Percentiles rank a stretch among this genome's conserved stretches.
Conservation (phyloP, 805 yeast genomes). For the Ogataea glucozyma region DNA sequence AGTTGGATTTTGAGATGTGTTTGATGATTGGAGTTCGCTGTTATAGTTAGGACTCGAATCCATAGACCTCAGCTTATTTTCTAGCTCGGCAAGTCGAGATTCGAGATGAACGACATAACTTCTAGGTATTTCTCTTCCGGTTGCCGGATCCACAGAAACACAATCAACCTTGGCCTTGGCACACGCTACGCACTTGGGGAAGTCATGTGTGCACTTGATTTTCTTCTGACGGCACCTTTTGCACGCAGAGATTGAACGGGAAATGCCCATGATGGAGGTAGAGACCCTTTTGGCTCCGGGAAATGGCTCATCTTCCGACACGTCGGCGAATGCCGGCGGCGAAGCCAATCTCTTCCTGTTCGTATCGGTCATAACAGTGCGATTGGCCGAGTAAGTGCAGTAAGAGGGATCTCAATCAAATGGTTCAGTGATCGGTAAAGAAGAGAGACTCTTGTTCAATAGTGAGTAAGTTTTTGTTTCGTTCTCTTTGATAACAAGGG, state of each 20-base stretch:
- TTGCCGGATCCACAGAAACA: constrained; percentile 82
- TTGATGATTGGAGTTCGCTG: too few species aligned
- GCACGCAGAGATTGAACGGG: constrained; percentile 80
- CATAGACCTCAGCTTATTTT: constrained; percentile 48
- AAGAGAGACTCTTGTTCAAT: too few species aligned
- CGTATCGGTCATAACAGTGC: constrained; percentile 3
- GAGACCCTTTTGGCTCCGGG: constrained; percentile 16
- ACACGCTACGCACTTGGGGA: constrained; percentile 68
- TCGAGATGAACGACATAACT: constrained; percentile 76
- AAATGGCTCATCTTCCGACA: constrained; percentile 1
- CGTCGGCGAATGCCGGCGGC: not conserved
- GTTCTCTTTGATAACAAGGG: not conserved
- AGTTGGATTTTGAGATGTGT: too few species aligned
- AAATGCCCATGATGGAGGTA: constrained; percentile 40
- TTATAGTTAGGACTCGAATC: constrained; percentile 27
- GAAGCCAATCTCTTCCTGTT: constrained; percentile 8
- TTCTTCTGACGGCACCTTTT: constrained; percentile 75
- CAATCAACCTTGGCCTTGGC: constrained; percentile 69
- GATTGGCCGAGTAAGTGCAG: not conserved
- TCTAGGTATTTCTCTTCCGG: constrained; percentile 84
- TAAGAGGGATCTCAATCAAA: too few species aligned
- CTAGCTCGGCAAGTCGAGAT: constrained; percentile 58
- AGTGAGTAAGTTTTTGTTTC: too few species aligned
- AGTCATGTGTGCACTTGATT: constrained; percentile 64
- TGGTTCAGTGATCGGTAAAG: too few species aligned